Evolutionary conservation across 1,284 basidiomycete species (phyloP), one percentile per base, ranked within the genome.

Genomic region (Mycosarcoma mackinlayi): DNA sequence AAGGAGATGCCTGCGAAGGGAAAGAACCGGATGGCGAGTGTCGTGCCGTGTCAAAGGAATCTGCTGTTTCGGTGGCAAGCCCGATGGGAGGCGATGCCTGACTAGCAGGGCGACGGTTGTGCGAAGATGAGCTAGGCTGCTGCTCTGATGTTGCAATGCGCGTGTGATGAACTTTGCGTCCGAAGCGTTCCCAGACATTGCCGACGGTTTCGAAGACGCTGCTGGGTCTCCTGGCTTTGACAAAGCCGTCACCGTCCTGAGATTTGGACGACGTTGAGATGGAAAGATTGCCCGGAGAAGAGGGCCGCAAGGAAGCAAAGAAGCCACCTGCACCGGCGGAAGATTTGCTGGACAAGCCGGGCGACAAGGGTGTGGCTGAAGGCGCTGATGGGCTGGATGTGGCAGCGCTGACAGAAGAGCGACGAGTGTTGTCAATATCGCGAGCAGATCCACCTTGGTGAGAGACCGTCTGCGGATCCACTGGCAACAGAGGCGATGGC

Each of bases 151-250:
- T 66, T 10, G 53, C 41, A 9, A 56, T 56, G 19, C 64, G 56
- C 4, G 66, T 59, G 35, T 72, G 64, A 25, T 67, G 73, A 14
- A 76, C 70, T 35, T 68, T 73, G 35, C 70, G 62, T 9, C 75
- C 73, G 48, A 76, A 75, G 6, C 74, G 68, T 45, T 77, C 76
- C 54, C 69, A 73, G 8, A 78, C 67, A 28, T 63, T 75, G 38
- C 75, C 75, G 30, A 75, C 74, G n/a, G 75, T 72, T 30, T 78
- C 76, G 25, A 78, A 71, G 38, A 78, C 75, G 57, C 75, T 78
- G 66, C 76, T 75, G 8, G 75, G 72, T 18, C 70, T 47, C 19
- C 69, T 48, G 21, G 69, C 27, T 24, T 58, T 67, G 18, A 38
- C 47, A 14, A 28, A 33, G 11, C 14, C 6, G 6, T 69, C 66